Evolutionary conservation across 106 monocot species (phyloP), one percentile per base, ranked within the genome.

Genomic region (Allium fistulosum): DNA sequence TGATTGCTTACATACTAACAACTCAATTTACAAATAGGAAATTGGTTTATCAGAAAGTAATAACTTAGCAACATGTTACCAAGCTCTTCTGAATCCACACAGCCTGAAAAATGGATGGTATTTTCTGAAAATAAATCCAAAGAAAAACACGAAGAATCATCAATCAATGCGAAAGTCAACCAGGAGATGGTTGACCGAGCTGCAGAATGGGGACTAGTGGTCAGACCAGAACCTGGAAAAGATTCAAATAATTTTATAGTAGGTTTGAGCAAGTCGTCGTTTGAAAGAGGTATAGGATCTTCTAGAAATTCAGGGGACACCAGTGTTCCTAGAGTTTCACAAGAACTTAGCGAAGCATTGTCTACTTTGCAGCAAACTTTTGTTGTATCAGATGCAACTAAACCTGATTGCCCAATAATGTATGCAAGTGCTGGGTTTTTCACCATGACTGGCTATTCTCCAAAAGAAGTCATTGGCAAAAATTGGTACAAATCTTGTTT

Each of bases 311-410:
- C 81, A 17, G 47, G 63, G 53, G 85, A 82, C 46, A 17, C 9
- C 51, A 69, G 58, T 57, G 4, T 88, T 46, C 91, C 86, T 47
- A 77, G 82, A 48, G 86, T 89, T 22, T 87, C 89, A 18, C 82
- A 86, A 55, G 96, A 92, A 28, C 82, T 96, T 11, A 92, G 86
- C 69, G 92, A 87, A 75, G 92, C 88, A 56, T 76, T 97, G 26
- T 84, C 96, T 26, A 77, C 75, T 13, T 77, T 97, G 26, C 82
- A 92, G 71, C 96, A 97, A 63, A 87, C 96, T 4, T 97, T 97
- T 79, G 92, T 97, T 22, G 92, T 97, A 17, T 89, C 96, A 22
- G 92, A 97, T 82, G 96, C 96, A 46, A 92, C 82, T 4, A 81
- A 48, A 61, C 88, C 86, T n/a, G 96, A 97, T 75, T 87, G 80